Base-by-base conservation (phyloP, 768 basidiomycete species). In the Cystofilobasidium bisporidii region DNA sequence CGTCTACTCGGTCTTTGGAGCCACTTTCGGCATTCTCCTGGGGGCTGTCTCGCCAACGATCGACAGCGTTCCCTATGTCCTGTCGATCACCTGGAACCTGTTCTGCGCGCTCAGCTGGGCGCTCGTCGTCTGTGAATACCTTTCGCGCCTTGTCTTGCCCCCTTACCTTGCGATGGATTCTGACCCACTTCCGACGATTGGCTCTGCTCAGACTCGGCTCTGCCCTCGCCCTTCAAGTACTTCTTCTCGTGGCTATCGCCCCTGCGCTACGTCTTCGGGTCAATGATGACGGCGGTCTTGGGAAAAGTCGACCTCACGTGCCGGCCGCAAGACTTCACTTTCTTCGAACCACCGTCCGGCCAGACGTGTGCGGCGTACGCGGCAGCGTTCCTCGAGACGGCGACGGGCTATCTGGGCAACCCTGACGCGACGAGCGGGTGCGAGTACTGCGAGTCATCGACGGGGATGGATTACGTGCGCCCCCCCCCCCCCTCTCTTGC, bases 1-100 rank as follows among this genome's bases (percentile, higher is more conserved):
- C 47, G 73, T 89, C 30, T 85, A 85, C 72, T 79, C 80, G 2
- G 86, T 88, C 2, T 79, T 91, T 41, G 77, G 91, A 72, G 71
- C 8, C 4, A 64, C 63, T 0, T 65, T 47, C 24, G 66, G 63
- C 24, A 20, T 55, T 43, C 55, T 66, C 1, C 59, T 67, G 24
- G 65, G 65, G 4, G 61, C 70, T n/a, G 57, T 71, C 18, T 71
- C 65, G 22, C 70, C 70, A 1, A 38, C 48, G 0, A 32, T 47
- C 0, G 28, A 33, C n/a, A n/a, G 62, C 0, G 30, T 67, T 8
- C 65, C 66, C 0, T 68, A 45, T 58, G 28, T 71, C 28, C 58
- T 71, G 6, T 61, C 41, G 18, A 30, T 64, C 33, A 18, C 56
- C 5, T 67, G 65, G 65, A 62, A 68, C 50, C 6, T 63, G 12